A percentile compares a stretch with the other conserved stretches of the same genome.
Conservation (phyloP, 2,329 filamentous ascomycete species). For the Rhynchosporium agropyri region DNA sequence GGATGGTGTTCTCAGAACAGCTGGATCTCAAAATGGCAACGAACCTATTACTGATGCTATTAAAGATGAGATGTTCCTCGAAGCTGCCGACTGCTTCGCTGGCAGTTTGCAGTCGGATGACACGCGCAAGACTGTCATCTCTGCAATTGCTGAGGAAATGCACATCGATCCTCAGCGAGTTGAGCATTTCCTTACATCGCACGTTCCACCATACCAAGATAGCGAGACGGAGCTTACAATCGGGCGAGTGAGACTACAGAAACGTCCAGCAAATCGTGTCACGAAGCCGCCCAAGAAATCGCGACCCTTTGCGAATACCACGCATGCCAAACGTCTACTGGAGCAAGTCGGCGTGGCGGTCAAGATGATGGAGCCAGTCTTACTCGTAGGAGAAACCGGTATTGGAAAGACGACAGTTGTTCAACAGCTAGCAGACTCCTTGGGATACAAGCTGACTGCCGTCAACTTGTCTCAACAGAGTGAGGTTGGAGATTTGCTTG, state of each 20-base stretch:
- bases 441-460: slow-evolving; percentile 85
- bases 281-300: slow-evolving; percentile 55
- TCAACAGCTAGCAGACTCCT: slow-evolving; percentile 82
- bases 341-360: slow-evolving; percentile 88
- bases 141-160: slow-evolving; percentile 81
- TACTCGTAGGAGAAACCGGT: slow-evolving; percentile 98
- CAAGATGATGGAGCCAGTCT: slow-evolving; percentile 80
- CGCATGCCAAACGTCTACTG: slow-evolving; percentile 78
- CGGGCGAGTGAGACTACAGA: slow-evolving; percentile 64
- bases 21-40: slow-evolving; percentile 64
- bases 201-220: slow-evolving; percentile 71
- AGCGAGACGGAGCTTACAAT: slow-evolving; percentile 60
- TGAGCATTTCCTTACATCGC: slow-evolving; percentile 73
- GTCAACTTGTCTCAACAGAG: slow-evolving; percentile 98
- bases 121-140: slow-evolving; percentile 61
- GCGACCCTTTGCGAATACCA: slow-evolving; percentile 83
- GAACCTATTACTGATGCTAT: slow-evolving; percentile 74
- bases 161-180: slow-evolving; percentile 82
- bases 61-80: slow-evolving; percentile 85
- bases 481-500: slow-evolving; percentile 92
- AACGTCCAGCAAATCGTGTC: slow-evolving; percentile 50
- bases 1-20: slow-evolving; percentile 62
- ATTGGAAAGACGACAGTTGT: slow-evolving; percentile 97
- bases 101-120: slow-evolving; percentile 72
- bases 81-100: slow-evolving; percentile 90